These are phyloP conservation scores for Ilyonectria mors-panacis DNA, from an alignment of 2,329 filamentous ascomycete genomes.

Conservation along the genomic window DNA sequence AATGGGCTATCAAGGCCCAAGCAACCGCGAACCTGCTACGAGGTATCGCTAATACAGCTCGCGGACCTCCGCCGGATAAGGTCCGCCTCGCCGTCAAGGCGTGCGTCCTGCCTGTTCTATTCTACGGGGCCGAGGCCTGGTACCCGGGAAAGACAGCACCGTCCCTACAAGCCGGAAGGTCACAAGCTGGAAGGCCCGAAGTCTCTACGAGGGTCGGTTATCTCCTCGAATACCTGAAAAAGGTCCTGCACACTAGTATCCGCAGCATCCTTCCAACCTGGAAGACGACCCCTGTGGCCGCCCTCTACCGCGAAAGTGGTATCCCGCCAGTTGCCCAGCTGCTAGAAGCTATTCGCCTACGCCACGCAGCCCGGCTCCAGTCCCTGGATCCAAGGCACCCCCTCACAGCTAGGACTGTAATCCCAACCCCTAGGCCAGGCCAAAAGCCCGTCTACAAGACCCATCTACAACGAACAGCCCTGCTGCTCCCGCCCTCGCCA, in stretches of 20 bases:
- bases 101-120: not conserved
- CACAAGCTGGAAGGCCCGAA: too few relatives aligned
- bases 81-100: not conserved
- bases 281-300: too few relatives aligned
- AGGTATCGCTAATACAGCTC: not conserved
- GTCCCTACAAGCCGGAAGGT: not conserved
- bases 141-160: too few relatives aligned
- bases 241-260: not conserved
- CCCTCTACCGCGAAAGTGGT: too few relatives aligned
- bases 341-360: not conserved
- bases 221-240: not conserved
- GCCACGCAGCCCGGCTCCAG: not conserved
- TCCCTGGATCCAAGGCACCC: too few relatives aligned
- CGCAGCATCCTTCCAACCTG: too few relatives aligned
- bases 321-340: not conserved
- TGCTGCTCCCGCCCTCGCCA: too few relatives aligned
- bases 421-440: too few relatives aligned
- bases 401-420: too few relatives aligned
- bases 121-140: not conserved
- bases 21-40: not conserved
- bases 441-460: too few relatives aligned
- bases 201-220: not conserved
- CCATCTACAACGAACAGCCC: too few relatives aligned
- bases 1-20: not conserved
- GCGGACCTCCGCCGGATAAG: slow-evolving; percentile 2